phyloP scores from a whole-genome alignment of 805 yeast genomes.

The Kodamaea neixiangensis region DNA sequence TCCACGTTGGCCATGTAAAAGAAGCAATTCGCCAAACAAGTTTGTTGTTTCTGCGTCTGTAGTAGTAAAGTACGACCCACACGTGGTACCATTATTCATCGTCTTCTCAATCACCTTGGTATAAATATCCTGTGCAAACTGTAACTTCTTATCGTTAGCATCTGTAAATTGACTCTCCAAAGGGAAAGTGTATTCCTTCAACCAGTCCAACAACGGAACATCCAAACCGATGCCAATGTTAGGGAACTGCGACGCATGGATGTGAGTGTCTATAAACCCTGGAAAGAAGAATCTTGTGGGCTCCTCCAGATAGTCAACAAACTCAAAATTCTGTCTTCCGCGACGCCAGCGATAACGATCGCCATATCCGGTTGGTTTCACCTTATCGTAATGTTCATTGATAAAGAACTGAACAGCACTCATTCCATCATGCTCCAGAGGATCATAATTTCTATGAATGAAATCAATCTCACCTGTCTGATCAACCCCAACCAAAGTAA shows the following conservation, averaged over 20 bases:
- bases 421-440: slow-evolving; percentile 12
- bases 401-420: slow-evolving; percentile 22
- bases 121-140: slow-evolving; percentile 64
- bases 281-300: slow-evolving; percentile 62
- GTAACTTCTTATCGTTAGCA: slow-evolving; percentile 35
- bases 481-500: slow-evolving; percentile 66
- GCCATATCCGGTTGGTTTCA: neutral
- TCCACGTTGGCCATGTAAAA: slow-evolving; percentile 77
- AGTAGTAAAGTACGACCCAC: slow-evolving; percentile 90
- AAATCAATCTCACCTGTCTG: slow-evolving; percentile 53
- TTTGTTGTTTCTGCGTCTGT: slow-evolving; percentile 77
- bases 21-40: slow-evolving; percentile 70
- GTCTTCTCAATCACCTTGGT: slow-evolving; percentile 68
- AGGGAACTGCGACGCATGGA: slow-evolving; percentile 48
- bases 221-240: slow-evolving; percentile 70
- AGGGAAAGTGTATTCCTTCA: slow-evolving; percentile 84
- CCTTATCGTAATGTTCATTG: slow-evolving; percentile 8
- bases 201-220: slow-evolving; percentile 86
- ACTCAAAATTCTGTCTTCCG: slow-evolving; percentile 12
- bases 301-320: slow-evolving; percentile 31
- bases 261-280: slow-evolving; percentile 48
- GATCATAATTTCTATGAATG: slow-evolving; percentile 19
- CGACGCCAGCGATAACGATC: slow-evolving; percentile 1
- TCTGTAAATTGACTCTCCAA: slow-evolving; percentile 65
- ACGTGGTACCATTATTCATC: slow-evolving; percentile 80